Percentiles rank a stretch among this genome's conserved stretches.
Conservation (phyloP, 305 asterid species). For the Rubia occidens region DNA sequence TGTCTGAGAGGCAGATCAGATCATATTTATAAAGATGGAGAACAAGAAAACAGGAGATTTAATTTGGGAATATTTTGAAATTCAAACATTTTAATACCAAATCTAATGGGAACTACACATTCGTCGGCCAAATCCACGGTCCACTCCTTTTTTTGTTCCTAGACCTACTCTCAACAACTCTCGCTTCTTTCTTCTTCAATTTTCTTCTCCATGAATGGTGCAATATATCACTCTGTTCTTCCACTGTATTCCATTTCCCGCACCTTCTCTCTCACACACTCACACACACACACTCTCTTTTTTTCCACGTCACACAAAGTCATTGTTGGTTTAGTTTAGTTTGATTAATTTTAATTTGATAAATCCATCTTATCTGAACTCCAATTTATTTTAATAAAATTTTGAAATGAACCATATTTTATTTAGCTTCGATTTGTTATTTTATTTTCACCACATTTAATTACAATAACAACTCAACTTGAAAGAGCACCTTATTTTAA, state of each 20-base stretch:
- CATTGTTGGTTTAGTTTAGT: no score
- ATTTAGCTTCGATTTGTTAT: no score
- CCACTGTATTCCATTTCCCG: not conserved
- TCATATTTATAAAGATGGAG: slow-evolving; percentile 18
- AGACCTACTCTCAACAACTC: slow-evolving; percentile 30
- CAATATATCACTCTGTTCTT: slow-evolving; percentile 5
- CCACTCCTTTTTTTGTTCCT: slow-evolving; percentile 25
- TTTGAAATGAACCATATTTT: no score
- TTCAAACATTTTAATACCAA: slow-evolving; percentile 16
- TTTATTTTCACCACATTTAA: no score
- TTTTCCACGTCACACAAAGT: no score
- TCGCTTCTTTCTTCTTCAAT: slow-evolving; percentile 14
- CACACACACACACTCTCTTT: not conserved
- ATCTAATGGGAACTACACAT: slow-evolving; percentile 24
- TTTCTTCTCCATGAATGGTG: slow-evolving; percentile 10
- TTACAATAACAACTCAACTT: no score
- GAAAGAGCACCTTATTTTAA: no score
- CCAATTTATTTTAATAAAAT: no score
- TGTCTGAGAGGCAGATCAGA: slow-evolving; percentile 51
- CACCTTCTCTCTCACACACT: slow-evolving; percentile 7
- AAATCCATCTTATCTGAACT: no score
- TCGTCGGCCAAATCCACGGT: slow-evolving; percentile 29
- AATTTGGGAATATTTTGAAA: not conserved
- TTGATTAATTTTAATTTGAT: no score
- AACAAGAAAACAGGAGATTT: not conserved